Evolutionary conservation across 73 alveolate genomes (phyloP), one percentile per base, ranked within the genome.

Genomic region (Uronychia binucleata): DNA sequence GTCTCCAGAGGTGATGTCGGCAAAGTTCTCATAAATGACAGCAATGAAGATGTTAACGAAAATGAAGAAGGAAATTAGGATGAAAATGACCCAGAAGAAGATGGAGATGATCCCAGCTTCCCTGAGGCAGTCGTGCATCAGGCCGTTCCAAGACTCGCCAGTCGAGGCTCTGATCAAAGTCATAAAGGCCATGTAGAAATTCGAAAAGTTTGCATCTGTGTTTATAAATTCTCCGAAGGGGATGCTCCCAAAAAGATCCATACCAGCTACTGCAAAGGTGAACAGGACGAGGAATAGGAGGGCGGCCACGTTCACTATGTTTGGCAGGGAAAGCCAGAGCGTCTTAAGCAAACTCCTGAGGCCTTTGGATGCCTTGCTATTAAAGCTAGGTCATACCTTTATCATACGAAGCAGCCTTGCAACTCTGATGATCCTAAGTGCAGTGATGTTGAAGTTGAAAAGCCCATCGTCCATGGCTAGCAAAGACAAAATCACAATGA

Each of bases 131-230:
- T 92, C 97, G 83, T 86, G 92, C 97, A 90, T 89, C 34, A 90
- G 35, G 59, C 90, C 94, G 78, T 93, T 93, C 96, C 96, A 92
- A 58, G 35, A 30, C 58, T 91, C 96, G 0, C 96, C 96, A 1
- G 96, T 91, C 14, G 89, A 0, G 25, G 88, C 59, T 30, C 91
- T 0, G 46, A 82, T 87, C 35, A 91, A 85, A 0, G 84, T 34
- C 57, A 82, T 77, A 29, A 91, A 34, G 13, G 94, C 28, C 1
- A 57, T 28, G 74, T 91, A 35, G 83, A 92, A 92, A 31, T 91
- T 88, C 75, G 74, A 76, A 81, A 92, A 92, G 86, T 92, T 92
- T 0, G 89, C 92, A 82, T 91, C 75, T 14, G 28, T 75, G 59
- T 90, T 74, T 57, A 92, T 77, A 26, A 85, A 84, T 11, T 92